Evolutionary conservation across 495 filamentous ascomycete species (phyloP).

Genomic region (Aspergillus coremiiformis): DNA sequence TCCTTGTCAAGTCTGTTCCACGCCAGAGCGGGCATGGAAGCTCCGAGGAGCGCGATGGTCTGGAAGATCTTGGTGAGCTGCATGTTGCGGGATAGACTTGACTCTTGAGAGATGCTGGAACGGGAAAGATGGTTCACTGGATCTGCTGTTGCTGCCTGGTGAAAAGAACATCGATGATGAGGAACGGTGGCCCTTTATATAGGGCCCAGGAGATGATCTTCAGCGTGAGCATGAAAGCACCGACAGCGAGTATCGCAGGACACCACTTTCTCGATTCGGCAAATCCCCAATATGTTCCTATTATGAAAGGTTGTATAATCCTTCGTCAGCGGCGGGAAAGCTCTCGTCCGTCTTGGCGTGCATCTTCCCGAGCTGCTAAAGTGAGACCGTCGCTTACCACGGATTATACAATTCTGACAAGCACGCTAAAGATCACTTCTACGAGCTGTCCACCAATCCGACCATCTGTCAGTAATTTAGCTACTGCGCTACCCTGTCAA

Average conservation of each 20-base stretch:
- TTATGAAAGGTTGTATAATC: background rate
- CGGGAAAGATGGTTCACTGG: background rate
- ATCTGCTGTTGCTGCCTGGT: background rate
- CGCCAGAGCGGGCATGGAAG: slow-evolving; percentile 16
- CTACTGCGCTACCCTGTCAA: background rate
- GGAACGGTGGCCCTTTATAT: background rate
- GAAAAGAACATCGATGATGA: background rate
- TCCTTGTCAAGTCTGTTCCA: slow-evolving; percentile 48
- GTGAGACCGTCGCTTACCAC: background rate
- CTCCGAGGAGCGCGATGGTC: slow-evolving; percentile 1
- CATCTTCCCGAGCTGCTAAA: background rate
- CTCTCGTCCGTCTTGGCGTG: background rate
- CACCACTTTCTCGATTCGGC: too few relatives aligned
- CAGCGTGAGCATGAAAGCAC: background rate
- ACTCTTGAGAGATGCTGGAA: background rate
- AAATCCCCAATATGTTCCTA: too few relatives aligned
- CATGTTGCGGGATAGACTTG: slow-evolving; percentile 1
- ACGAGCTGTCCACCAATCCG: background rate
- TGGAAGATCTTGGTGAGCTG: slow-evolving; percentile 1
- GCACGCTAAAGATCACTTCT: too few relatives aligned
- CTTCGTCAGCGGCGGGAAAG: background rate
- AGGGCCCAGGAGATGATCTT: background rate
- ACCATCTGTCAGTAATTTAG: background rate
- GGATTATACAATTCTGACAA: background rate
- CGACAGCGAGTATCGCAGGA: too few relatives aligned